Conservation (phyloP, 2,329 filamentous ascomycete species). For the Pyricularia grisea region DNA sequence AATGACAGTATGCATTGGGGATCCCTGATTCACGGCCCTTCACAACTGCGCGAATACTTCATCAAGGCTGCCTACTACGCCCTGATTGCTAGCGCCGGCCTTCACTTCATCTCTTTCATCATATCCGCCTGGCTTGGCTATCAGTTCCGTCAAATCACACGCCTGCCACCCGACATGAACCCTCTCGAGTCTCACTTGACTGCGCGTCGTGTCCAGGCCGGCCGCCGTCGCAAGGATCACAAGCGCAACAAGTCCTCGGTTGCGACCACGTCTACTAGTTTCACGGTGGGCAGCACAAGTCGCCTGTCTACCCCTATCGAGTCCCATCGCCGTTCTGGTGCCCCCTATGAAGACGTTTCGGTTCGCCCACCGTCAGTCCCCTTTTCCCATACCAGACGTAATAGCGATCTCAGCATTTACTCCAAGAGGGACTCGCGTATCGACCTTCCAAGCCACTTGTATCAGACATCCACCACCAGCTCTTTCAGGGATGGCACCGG, state of each 20-base stretch:
- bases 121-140: conserved; percentile 68
- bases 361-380: conserved; percentile 51
- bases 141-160: conserved; percentile 73
- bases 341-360: conserved; percentile 30
- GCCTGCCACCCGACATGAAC: conserved; percentile 89
- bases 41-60: conserved; percentile 47
- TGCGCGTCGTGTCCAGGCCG: conserved; percentile 36
- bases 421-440: conserved; percentile 40
- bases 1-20: conserved; percentile 47
- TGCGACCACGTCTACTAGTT: conserved; percentile 30
- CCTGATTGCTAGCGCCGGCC: conserved; percentile 50
- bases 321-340: conserved; percentile 30
- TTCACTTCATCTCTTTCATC: conserved; percentile 62
- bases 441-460: conserved; percentile 46
- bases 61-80: conserved; percentile 59
- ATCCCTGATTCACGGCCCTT: conserved; percentile 52
- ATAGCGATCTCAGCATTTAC: conserved; percentile 43
- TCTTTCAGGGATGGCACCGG: conserved; percentile 33
- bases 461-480: conserved; percentile 36
- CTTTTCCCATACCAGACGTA: conserved; percentile 68
- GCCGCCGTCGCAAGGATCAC: conserved; percentile 30
- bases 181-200: conserved; percentile 82
- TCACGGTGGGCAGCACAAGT: conserved; percentile 23
- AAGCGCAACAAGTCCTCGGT: conserved; percentile 63
- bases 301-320: conserved; percentile 41